These are phyloP conservation scores for Mycosphaerelloides madeirae DNA, from an alignment of 2,329 filamentous ascomycete species.

Conservation along the genomic window DNA sequence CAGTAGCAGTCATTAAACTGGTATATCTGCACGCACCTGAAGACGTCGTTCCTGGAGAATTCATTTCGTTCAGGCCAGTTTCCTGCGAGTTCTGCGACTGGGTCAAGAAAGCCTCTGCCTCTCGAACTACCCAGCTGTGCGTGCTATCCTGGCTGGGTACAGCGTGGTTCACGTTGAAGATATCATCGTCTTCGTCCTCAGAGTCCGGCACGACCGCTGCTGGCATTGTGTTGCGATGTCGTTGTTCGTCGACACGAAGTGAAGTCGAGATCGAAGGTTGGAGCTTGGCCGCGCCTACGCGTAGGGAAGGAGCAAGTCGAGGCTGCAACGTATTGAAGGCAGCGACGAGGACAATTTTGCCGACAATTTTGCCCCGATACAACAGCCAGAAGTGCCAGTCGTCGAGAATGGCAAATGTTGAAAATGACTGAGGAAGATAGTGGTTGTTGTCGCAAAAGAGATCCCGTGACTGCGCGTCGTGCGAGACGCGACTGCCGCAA, in stretches of 20 bases:
- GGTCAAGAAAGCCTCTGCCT: conserved; percentile 1
- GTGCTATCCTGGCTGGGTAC: conserved; percentile 6
- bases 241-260: not conserved
- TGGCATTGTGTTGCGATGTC: conserved; percentile 4
- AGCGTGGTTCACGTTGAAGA: conserved; percentile 2
- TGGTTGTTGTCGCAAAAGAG: too few species aligned
- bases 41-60: conserved; percentile 1
- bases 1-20: not conserved
- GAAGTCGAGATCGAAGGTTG: not conserved
- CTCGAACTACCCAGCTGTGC: not conserved
- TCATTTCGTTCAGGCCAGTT: conserved; percentile 2
- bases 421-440: too few species aligned
- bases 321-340: too few species aligned
- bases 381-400: too few species aligned
- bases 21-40: conserved; percentile 1
- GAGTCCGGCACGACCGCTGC: conserved; percentile 6
- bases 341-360: too few species aligned
- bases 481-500: too few species aligned
- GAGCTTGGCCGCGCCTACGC: not conserved
- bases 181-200: conserved; percentile 10
- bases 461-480: too few species aligned
- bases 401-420: too few species aligned
- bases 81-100: not conserved
- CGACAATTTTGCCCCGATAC: too few species aligned
- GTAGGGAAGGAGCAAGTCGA: conserved; percentile 1